Evolutionary conservation across 192 early-diverging fungal species (phyloP).

Genomic region (Geosiphon pyriformis): DNA sequence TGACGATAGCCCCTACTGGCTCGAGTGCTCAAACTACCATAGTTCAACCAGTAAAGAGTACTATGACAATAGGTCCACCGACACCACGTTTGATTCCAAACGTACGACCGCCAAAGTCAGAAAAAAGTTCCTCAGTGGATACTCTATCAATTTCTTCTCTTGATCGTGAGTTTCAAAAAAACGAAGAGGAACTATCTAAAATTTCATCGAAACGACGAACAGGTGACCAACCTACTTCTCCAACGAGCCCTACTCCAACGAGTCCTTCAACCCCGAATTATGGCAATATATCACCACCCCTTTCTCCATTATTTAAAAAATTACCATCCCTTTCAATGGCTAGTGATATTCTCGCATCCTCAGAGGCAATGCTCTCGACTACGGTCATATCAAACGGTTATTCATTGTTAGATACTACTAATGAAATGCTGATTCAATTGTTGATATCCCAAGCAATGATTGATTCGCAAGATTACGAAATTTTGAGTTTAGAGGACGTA

Average conservation of each 20-base stretch:
- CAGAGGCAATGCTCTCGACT: slow-evolving; percentile 16
- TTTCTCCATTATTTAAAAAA: slow-evolving; percentile 8
- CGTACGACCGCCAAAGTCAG: background rate
- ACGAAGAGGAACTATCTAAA: background rate
- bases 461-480: slow-evolving; percentile 49
- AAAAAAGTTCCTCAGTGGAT: slow-evolving; percentile 4
- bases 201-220: background rate
- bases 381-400: background rate
- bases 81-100: background rate
- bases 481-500: slow-evolving; percentile 47
- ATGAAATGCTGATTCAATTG: slow-evolving; percentile 43
- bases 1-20: slow-evolving; percentile 15
- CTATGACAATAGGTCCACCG: slow-evolving; percentile 6
- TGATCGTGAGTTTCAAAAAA: slow-evolving; percentile 6
- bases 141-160: background rate
- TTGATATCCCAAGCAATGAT: slow-evolving; percentile 49
- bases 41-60: slow-evolving; percentile 18
- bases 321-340: slow-evolving; percentile 9
- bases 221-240: background rate
- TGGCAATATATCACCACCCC: slow-evolving; percentile 3
- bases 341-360: slow-evolving; percentile 10
- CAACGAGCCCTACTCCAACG: background rate
- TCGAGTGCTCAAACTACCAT: slow-evolving; percentile 22
- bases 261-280: background rate
- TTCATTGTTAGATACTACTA: slow-evolving; percentile 19